Evolutionary conservation across 129 eudicot genomes (phyloP), one percentile per base, ranked within the genome.

Genomic region (Ambrosia artemisiifolia): DNA sequence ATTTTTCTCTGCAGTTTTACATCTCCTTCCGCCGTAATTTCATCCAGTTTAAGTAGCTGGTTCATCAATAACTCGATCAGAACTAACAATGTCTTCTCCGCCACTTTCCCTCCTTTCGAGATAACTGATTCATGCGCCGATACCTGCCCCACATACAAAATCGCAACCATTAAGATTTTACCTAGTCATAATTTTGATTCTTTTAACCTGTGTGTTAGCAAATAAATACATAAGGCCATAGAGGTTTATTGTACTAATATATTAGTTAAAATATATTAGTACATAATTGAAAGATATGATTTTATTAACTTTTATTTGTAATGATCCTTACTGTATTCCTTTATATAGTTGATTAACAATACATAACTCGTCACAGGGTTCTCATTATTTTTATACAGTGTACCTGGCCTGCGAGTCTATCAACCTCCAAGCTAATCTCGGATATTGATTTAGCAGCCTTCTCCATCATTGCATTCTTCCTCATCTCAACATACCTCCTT

Each of bases 371-470:
- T 7, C 2, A 10, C 9, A 8, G 44, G 44, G 10, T 40, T 40
- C 6, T 40, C 44, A 40, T 40, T 40, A 40, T 40, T 40, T 40
- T 40, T 40, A 40, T 10, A 40, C 44, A 10, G 44, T 70, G 28
- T 83, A 93, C 98, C 96, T 81, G 91, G 61, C 91, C 87, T 35
- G 90, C 96, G 35, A 92, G 91, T 66, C 88, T 83, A 72, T 92
- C 98, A 35, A 92, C 95, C 67, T 92, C 96, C 78, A 89, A 85
- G 77, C 96, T 87, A 75, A 92, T 88, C 34, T 87, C 83, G 6
- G 96, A 87, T 11, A 92, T 81, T 2, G 80, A 64, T 73, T 87
- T 92, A 6, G 96, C 85, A 18, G 96, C 87, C 71, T 83, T 83
- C 79, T 92, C 96, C 87, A 87, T 83, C 43, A 72, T 85, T 1